phyloP scores from a whole-genome alignment of 2,329 filamentous ascomycete genomes.

The Ascochyta pisi region DNA sequence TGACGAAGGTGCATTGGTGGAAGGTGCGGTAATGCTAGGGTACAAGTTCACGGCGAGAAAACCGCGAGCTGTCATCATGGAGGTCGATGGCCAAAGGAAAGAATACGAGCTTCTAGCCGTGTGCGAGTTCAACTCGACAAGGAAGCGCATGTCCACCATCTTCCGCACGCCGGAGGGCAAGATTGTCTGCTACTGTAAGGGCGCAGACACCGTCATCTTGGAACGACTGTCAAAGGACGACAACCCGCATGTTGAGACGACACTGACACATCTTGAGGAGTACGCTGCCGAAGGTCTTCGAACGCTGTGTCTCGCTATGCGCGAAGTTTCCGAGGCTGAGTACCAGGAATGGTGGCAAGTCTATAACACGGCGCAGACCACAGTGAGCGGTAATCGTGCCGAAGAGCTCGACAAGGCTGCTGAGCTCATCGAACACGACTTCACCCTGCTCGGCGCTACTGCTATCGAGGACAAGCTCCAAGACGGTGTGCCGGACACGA shows the following conservation, averaged over 20 bases:
- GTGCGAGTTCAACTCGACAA: constrained; percentile 98
- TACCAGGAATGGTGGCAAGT: constrained; percentile 86
- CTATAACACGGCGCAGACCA: constrained; percentile 87
- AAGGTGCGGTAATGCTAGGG: constrained; percentile 83
- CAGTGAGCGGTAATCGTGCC: constrained; percentile 87
- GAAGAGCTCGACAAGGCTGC: constrained; percentile 97
- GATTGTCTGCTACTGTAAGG: constrained; percentile 92
- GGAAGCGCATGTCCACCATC: constrained; percentile 97
- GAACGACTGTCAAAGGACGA: constrained; percentile 83
- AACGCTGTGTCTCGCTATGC: constrained; percentile 92
- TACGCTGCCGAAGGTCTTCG: constrained; percentile 96
- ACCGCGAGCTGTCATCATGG: constrained; percentile 85
- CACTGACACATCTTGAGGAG: constrained; percentile 93
- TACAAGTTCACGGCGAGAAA: constrained; percentile 92
- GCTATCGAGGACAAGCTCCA: constrained; percentile 97
- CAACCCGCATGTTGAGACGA: constrained; percentile 84
- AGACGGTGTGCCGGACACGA: constrained; percentile 97
- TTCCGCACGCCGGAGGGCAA: constrained; percentile 96
- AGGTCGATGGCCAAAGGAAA: constrained; percentile 70
- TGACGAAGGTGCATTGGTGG: constrained; percentile 94
- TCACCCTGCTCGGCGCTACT: constrained; percentile 90
- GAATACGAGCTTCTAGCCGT: constrained; percentile 94
- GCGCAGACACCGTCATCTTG: constrained; percentile 95
- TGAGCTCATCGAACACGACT: constrained; percentile 91
- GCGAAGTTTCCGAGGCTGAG: constrained; percentile 88